Evolutionary conservation across 2,329 filamentous ascomycete species (phyloP).

Genomic region (Periconia sp.): DNA sequence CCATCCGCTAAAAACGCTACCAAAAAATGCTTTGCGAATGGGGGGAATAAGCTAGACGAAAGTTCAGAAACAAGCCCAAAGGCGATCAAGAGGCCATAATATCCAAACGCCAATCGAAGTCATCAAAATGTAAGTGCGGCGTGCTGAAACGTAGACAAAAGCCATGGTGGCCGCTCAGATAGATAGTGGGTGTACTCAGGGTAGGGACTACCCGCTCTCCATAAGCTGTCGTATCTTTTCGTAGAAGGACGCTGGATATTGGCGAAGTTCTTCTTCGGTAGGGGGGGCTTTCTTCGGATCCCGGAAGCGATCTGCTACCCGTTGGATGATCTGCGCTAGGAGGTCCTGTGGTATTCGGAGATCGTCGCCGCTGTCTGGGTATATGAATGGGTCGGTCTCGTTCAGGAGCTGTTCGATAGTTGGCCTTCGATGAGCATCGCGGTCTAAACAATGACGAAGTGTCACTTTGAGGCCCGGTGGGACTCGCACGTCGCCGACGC

Average conservation of each 20-base stretch:
- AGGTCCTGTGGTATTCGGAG: constrained; percentile 60
- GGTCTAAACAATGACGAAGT: constrained; percentile 63
- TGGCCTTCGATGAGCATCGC: constrained; percentile 63
- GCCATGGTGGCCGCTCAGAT: not conserved
- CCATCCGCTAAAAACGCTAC: not conserved
- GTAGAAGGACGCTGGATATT: constrained; percentile 56
- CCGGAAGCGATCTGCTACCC: constrained; percentile 65
- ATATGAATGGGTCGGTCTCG: constrained; percentile 63
- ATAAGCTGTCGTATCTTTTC: constrained; percentile 53
- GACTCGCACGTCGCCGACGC: constrained; percentile 67
- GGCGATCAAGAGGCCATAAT: not conserved
- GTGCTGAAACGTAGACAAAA: not conserved
- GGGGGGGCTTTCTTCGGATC: constrained; percentile 59
- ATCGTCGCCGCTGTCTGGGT: constrained; percentile 62
- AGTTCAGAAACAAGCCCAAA: not conserved
- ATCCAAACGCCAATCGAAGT: not conserved
- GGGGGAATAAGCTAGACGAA: not conserved
- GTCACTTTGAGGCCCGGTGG: constrained; percentile 63
- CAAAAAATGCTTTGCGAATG: not conserved
- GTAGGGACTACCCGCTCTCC: constrained; percentile 18
- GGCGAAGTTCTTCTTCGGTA: constrained; percentile 60
- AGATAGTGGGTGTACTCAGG: not conserved
- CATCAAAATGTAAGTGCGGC: not conserved
- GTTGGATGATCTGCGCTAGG: constrained; percentile 63
- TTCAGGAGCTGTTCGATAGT: constrained; percentile 63